These are phyloP conservation scores for Drechslerella dactyloides DNA, from an alignment of 2,329 filamentous ascomycete genomes.

Conservation along the genomic window DNA sequence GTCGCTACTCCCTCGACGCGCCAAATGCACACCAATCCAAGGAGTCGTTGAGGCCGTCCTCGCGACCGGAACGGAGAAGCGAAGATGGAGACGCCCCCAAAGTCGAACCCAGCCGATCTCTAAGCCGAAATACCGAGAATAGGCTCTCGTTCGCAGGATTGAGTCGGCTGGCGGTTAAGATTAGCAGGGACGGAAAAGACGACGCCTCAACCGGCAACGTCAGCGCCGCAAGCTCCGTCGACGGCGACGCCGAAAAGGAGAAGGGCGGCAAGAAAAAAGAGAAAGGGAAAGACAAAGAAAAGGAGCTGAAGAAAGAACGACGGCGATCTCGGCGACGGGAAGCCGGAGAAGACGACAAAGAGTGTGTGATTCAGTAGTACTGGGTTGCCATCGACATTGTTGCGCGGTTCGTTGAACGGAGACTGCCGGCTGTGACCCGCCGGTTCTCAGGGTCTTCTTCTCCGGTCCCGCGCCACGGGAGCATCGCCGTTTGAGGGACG, in stretches of 20 bases:
- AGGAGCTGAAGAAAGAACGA: slow-evolving; percentile 25
- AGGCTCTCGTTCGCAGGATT: slow-evolving; percentile 44
- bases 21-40: slow-evolving; percentile 26
- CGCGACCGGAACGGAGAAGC: slow-evolving; percentile 38
- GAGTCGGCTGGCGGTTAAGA: slow-evolving; percentile 38
- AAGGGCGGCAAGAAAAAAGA: slow-evolving; percentile 36
- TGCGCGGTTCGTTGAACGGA: slow-evolving; percentile 22
- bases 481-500: too few relatives aligned
- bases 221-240: slow-evolving; percentile 34
- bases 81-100: slow-evolving; percentile 14
- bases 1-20: slow-evolving; percentile 30
- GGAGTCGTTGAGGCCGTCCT: slow-evolving; percentile 44
- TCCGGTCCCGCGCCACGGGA: slow-evolving; percentile 26
- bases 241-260: slow-evolving; percentile 33
- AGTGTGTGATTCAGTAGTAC: slow-evolving; percentile 50
- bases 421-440: slow-evolving; percentile 2
- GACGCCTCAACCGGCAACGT: slow-evolving; percentile 22
- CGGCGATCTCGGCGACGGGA: slow-evolving; percentile 36
- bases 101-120: slow-evolving; percentile 19
- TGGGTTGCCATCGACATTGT: slow-evolving; percentile 39
- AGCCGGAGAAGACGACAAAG: slow-evolving; percentile 39
- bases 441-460: slow-evolving; percentile 10
- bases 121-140: slow-evolving; percentile 37
- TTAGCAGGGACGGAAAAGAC: slow-evolving; percentile 32
- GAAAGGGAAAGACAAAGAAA: slow-evolving; percentile 33